Conservation (phyloP, 139 green algal genomes). For the Chlamydomonas sp. region DNA sequence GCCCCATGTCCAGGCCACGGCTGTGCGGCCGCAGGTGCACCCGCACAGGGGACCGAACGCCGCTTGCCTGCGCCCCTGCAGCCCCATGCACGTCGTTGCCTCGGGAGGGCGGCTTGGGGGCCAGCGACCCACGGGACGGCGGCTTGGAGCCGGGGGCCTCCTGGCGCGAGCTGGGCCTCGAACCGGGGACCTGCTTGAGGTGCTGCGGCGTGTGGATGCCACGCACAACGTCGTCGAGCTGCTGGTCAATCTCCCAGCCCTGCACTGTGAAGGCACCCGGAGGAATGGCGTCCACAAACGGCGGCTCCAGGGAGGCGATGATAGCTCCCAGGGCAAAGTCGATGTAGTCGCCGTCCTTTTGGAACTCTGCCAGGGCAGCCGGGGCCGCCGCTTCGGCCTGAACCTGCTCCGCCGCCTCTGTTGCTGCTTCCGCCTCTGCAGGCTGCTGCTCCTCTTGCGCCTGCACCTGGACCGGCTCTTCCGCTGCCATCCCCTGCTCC, state of each 20-base stretch:
- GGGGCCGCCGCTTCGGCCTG: too few species aligned
- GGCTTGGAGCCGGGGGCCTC: not conserved
- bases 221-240: constrained; percentile 28
- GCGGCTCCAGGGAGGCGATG: constrained; percentile 37
- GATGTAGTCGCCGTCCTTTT: constrained; percentile 42
- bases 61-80: too few species aligned
- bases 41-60: constrained; percentile 11
- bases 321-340: constrained; percentile 41
- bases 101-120: not conserved
- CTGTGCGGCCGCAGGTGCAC: constrained; percentile 21
- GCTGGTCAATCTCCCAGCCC: constrained; percentile 50
- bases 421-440: not conserved
- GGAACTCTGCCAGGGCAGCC: not conserved
- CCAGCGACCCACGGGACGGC: not conserved
- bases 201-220: constrained; percentile 2
- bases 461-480: not conserved
- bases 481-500: not conserved
- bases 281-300: not conserved
- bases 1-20: not conserved
- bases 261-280: constrained; percentile 38
- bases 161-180: not conserved
- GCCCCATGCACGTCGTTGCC: not conserved
- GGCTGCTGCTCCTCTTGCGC: not conserved
- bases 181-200: not conserved
- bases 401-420: not conserved